Conservation (phyloP, 2,329 filamentous ascomycete genomes). For the Cordyceps pruinosa region DNA sequence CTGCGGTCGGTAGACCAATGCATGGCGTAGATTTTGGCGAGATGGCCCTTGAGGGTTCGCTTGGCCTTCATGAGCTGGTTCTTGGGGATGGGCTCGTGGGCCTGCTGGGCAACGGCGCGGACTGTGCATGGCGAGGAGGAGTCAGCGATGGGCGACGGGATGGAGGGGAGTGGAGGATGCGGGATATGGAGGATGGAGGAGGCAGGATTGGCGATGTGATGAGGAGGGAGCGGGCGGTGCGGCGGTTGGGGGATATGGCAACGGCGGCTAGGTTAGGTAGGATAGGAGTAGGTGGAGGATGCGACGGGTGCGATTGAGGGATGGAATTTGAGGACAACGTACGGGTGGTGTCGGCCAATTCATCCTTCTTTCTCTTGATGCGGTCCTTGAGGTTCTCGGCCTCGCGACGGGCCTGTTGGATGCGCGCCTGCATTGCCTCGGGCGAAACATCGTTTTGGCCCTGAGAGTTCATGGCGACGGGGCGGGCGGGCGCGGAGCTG, state of each 20-base stretch:
- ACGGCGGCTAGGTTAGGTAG: not conserved
- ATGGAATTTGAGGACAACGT: slow-evolving; percentile 39
- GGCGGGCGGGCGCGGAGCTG: slow-evolving; percentile 8
- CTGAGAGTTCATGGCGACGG: slow-evolving; percentile 48
- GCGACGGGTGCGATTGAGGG: slow-evolving; percentile 12
- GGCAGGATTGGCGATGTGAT: not conserved
- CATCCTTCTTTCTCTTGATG: slow-evolving; percentile 99
- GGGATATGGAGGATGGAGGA: not conserved
- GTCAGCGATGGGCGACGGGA: slow-evolving; percentile 14
- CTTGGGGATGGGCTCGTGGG: slow-evolving; percentile 85
- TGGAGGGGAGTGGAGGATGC: too few species aligned
- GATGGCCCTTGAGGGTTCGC: slow-evolving; percentile 91
- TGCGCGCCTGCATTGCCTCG: slow-evolving; percentile 85
- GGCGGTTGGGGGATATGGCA: not conserved
- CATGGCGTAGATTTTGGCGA: slow-evolving; percentile 99
- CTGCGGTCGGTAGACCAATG: slow-evolving; percentile 98
- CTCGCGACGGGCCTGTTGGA: slow-evolving; percentile 88
- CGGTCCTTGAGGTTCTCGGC: slow-evolving; percentile 95
- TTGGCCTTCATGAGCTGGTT: slow-evolving; percentile 95
- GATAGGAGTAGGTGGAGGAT: slow-evolving; percentile 14
- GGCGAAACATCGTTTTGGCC: slow-evolving; percentile 58
- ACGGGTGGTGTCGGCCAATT: slow-evolving; percentile 96
- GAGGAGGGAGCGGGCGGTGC: not conserved
- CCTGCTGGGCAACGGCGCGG: slow-evolving; percentile 83
- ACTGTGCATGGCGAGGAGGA: slow-evolving; percentile 44